phyloP scores from a whole-genome alignment of 305 asterid genomes.

The Solanum hybrid region DNA sequence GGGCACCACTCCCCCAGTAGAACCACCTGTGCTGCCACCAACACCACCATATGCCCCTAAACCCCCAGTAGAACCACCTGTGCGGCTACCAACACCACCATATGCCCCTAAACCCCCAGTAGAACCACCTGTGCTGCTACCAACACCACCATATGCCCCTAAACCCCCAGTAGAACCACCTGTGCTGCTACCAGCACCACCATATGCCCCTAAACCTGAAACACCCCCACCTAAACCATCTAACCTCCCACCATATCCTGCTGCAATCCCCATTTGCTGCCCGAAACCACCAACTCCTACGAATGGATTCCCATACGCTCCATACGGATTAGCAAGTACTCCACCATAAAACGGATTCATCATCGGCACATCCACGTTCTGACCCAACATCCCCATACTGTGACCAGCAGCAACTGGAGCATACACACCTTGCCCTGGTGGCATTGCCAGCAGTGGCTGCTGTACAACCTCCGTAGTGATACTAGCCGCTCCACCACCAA shows the following conservation, averaged over 20 bases:
- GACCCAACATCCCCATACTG: conserved; percentile 47
- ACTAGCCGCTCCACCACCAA: conserved; percentile 55
- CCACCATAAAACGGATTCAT: conserved; percentile 50
- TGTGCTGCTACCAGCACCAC: conserved; percentile 17
- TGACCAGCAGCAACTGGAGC: conserved; percentile 40
- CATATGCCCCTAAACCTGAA: conserved; percentile 5
- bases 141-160: conserved; percentile 7
- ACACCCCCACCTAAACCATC: conserved; percentile 13
- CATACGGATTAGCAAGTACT: conserved; percentile 34
- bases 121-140: conserved; percentile 25
- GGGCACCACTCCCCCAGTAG: conserved; percentile 28
- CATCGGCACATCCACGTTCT: conserved; percentile 15
- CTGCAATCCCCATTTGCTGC: conserved; percentile 21
- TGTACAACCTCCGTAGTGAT: conserved; percentile 61
- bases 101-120: conserved; percentile 13
- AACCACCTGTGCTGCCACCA: conserved; percentile 22
- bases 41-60: conserved; percentile 6
- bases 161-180: conserved; percentile 27
- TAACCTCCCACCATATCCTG: conserved; percentile 13
- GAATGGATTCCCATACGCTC: conserved; percentile 34
- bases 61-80: conserved; percentile 27
- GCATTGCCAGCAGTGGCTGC: conserved; percentile 31
- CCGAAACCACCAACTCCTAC: conserved; percentile 45
- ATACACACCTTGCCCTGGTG: conserved; percentile 27
- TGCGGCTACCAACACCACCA: conserved; percentile 18